Evolutionary conservation across 2,329 filamentous ascomycete species (phyloP), one percentile per base, ranked within the genome.

Genomic region (Sporothrix humicola): DNA sequence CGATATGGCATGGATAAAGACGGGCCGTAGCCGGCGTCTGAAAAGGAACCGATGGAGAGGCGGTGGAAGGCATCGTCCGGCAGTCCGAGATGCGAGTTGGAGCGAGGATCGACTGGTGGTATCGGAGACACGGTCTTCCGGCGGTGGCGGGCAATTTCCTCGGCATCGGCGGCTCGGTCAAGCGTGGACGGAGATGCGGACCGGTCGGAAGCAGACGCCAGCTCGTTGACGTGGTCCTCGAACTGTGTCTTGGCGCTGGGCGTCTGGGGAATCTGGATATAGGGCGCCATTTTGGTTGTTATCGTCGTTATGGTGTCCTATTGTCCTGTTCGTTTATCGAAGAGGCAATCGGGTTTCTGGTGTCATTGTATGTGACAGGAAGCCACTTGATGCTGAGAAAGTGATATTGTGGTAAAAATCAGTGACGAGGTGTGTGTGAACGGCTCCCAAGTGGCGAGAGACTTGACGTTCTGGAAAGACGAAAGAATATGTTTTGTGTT

Each of bases 31-130:
- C 78, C 76, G 59, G 71, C 73, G 20, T 81, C 82, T 2, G 84
- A 84, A 5, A 84, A 78, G 0, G 84, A 82, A 74, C 84, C 84
- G 15, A 82, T 80, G 1, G 86, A 84, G 0, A 83, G 72, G 6
- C 82, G 81, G 66, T 83, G 80, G 68, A 83, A 79, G 15, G 77
- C 73, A 31, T 80, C 79, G 4, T 79, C 79, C 2, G 80, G 79
- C 61, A 75, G 74, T 59, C 75, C 72, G 1, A 76, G 71, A 8
- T 59, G 69, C 5, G 42, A 26, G 9, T 66, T 20, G 31, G 31
- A 37, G 31, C 31, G 31, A 37, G 31, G 31, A 37, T 7, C 31
- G 7, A 7, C 31, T 46, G 73, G 23, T 8, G 63, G 44, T 44
- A 37, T 56, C 2, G 69, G 63, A 1, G 73, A 74, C 15, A 56